Base-by-base conservation (phyloP, 1,139 yeast species). In the Kodamaea plutei region DNA sequence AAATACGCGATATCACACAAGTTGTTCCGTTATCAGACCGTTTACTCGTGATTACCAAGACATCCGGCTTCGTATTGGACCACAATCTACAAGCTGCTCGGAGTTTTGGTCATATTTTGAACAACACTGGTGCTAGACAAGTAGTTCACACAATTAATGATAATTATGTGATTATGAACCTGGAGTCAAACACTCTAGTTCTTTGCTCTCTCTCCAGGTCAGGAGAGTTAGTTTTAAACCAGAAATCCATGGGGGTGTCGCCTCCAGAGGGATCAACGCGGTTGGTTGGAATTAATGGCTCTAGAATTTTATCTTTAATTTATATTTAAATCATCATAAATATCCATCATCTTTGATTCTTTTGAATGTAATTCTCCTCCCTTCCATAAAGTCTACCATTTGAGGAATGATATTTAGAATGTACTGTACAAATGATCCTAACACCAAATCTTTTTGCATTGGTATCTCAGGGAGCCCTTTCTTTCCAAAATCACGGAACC, bases 81-180 rank as follows among this genome's bases (percentile, higher is more conserved):
- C 22, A 23, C 2, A 13, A 30, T 15, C 11, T 21, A 8, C 4
- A 18, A 6, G 16, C 20, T 4, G 10, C 9, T 8, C 24, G 24
- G 8, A 25, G 26, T 14, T 16, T 31, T 20, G 37, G 35, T 5
- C 30, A 30, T 10, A 23, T 31, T 6, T 27, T 35, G 16, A 35
- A 35, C 18, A 35, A 35, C 20, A 29, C 35, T 7, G 15, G 21
- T 6, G 27, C 38, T 4, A 15, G 22, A 16, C 35, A 28, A 16
- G 23, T 29, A 5, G 33, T 31, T 9, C 26, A 25, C 15, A 20
- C 17, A 6, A 19, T 26, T 22, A 21, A 25, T 9, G 21, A 26
- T 5, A 27, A 30, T 15, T 26, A 25, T 20, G 23, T 35, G 5
- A 18, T 31, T 3, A 10, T 29, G 23, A 31, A 29, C 18, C 35